Percentiles rank a stretch among this genome's conserved stretches.
Conservation (phyloP, 73 alveolate species). For the Stentor roeselii region DNA sequence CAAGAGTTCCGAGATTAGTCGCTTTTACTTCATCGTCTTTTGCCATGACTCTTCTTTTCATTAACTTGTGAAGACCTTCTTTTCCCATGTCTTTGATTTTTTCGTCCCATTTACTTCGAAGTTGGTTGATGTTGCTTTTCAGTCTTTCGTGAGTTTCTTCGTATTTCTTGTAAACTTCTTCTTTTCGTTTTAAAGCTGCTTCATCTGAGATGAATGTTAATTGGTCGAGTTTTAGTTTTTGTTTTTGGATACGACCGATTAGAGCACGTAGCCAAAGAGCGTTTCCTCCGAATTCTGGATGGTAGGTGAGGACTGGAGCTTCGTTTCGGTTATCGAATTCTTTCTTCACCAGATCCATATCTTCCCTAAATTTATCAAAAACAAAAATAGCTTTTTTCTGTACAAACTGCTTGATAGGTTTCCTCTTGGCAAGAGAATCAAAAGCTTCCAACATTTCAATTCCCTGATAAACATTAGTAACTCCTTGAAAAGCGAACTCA, state of each 20-base stretch:
- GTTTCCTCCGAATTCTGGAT: conserved; percentile 74
- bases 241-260: conserved; percentile 45
- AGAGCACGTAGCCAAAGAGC: conserved; percentile 84
- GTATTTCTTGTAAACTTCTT: conserved; percentile 49
- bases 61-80: conserved; percentile 6
- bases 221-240: conserved; percentile 45
- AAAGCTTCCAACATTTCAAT: conserved; percentile 97
- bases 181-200: conserved; percentile 55
- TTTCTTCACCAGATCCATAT: conserved; percentile 58
- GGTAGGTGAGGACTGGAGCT: conserved; percentile 71
- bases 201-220: conserved; percentile 46
- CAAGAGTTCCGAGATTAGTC: neutral
- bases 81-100: conserved; percentile 60
- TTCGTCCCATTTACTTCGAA: conserved; percentile 72
- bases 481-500: conserved; percentile 96
- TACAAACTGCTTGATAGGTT: conserved; percentile 89
- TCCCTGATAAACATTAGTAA: conserved; percentile 96
- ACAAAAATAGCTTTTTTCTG: conserved; percentile 93
- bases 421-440: conserved; percentile 94
- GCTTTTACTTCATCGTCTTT: neutral
- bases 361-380: conserved; percentile 66
- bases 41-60: conserved; percentile 20
- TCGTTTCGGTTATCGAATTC: conserved; percentile 81
- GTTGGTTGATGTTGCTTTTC: conserved; percentile 64
- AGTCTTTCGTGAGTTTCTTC: conserved; percentile 55